These are phyloP conservation scores for Gymnopus androsaceus DNA, from an alignment of 1,284 basidiomycete genomes.

Conservation along the genomic window DNA sequence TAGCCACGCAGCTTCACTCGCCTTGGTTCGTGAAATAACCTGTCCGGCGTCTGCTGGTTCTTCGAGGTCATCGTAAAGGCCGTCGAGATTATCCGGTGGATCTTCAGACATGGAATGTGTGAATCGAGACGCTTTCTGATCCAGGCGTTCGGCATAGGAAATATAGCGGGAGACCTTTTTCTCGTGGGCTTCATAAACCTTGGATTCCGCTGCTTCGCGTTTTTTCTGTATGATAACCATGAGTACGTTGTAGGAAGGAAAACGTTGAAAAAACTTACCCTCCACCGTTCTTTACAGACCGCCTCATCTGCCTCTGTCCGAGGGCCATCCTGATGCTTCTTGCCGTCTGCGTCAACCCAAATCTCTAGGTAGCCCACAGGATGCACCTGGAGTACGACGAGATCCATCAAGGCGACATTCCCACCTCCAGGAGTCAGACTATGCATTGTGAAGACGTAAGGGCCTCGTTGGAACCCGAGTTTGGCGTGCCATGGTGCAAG, in stretches of 20 bases:
- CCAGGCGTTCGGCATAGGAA: constrained; percentile 58
- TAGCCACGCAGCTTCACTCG: constrained; percentile 63
- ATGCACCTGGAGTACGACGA: constrained; percentile 70
- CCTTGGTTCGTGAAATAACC: constrained; percentile 43
- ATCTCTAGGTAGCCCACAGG: constrained; percentile 69
- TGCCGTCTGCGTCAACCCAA: constrained; percentile 52
- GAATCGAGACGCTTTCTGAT: constrained; percentile 45
- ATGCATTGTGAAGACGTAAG: constrained; percentile 75
- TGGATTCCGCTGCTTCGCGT: constrained; percentile 55
- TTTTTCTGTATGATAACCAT: constrained; percentile 39
- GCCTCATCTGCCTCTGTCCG: constrained; percentile 74
- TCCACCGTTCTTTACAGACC: constrained; percentile 64
- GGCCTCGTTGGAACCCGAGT: constrained; percentile 71
- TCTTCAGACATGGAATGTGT: constrained; percentile 47
- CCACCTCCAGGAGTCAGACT: constrained; percentile 87
- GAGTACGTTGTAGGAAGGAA: not conserved
- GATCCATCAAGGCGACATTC: constrained; percentile 71
- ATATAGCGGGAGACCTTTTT: constrained; percentile 50
- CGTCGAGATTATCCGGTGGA: constrained; percentile 62
- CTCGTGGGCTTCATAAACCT: constrained; percentile 55
- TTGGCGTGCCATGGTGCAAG: constrained; percentile 87
- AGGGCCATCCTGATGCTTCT: constrained; percentile 55
- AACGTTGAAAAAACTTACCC: constrained; percentile 44
- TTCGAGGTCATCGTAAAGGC: constrained; percentile 66
- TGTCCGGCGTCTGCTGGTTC: constrained; percentile 45